Evolutionary conservation across 768 basidiomycete genomes (phyloP).

Genomic region (Collybia sp.): DNA sequence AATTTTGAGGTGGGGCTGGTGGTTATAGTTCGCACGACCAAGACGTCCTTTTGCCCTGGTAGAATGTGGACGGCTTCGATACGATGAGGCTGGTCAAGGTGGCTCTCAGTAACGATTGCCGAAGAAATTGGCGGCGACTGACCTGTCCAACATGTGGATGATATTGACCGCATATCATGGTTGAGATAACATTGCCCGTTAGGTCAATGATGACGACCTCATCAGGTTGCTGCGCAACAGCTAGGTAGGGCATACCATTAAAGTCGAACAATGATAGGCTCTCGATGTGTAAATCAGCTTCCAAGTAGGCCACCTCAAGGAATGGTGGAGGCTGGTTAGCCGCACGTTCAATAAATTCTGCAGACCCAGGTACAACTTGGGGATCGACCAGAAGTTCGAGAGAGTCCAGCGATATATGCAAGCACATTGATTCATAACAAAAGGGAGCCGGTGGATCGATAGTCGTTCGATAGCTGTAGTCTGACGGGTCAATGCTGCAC

Average conservation of each 20-base stretch:
- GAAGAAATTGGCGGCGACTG: constrained; percentile 5
- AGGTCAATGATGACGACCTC: constrained; percentile 38
- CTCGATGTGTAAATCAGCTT: constrained; percentile 31
- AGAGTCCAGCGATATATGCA: constrained; percentile 32
- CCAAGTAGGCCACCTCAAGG: constrained; percentile 29
- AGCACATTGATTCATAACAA: constrained; percentile 38
- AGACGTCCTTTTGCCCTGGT: constrained; percentile 44
- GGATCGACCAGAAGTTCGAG: constrained; percentile 44
- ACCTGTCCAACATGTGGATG: constrained; percentile 17
- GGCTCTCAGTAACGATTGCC: neutral
- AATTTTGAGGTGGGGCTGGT: constrained; percentile 3
- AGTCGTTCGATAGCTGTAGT: constrained; percentile 26
- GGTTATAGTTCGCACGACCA: constrained; percentile 42
- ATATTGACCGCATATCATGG: constrained; percentile 33
- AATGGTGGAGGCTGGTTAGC: constrained; percentile 33
- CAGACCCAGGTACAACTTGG: constrained; percentile 28
- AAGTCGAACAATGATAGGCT: constrained; percentile 36
- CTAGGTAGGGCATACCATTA: constrained; percentile 34
- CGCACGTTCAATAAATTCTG: constrained; percentile 30
- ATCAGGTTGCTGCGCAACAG: constrained; percentile 36
- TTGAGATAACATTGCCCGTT: constrained; percentile 26
- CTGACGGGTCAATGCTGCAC: constrained; percentile 30
- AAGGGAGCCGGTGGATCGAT: constrained; percentile 41
- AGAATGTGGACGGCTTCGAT: constrained; percentile 50
- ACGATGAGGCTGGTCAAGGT: constrained; percentile 32